These are phyloP conservation scores for Xenoacremonium recifei DNA, from an alignment of 2,329 filamentous ascomycete species.

Conservation along the genomic window DNA sequence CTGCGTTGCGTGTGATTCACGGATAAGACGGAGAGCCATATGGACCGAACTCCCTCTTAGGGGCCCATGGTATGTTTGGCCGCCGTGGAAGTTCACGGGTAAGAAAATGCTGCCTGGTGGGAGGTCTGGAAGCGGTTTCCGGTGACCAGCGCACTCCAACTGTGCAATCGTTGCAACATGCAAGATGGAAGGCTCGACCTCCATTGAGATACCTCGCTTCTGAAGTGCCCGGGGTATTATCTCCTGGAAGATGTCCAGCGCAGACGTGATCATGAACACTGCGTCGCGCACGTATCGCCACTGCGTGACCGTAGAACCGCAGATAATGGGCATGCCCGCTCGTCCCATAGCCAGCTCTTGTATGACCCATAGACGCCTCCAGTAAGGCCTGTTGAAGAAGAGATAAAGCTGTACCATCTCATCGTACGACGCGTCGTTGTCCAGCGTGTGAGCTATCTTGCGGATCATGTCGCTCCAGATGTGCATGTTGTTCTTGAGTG, in stretches of 20 bases:
- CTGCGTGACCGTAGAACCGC: neutral
- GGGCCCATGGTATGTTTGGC: neutral
- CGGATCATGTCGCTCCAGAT: neutral
- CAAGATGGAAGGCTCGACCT: neutral
- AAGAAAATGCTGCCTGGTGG: neutral
- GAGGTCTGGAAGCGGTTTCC: neutral
- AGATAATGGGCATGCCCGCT: neutral
- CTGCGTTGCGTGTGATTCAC: neutral
- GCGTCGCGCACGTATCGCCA: slow-evolving; percentile 1
- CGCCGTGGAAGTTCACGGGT: neutral
- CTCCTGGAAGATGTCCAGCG: neutral
- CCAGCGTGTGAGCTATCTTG: neutral
- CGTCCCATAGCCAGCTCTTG: slow-evolving; percentile 1
- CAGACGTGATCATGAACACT: neutral
- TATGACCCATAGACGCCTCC: slow-evolving; percentile 1
- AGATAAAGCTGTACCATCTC: neutral
- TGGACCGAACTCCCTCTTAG: neutral
- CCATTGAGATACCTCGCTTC: neutral
- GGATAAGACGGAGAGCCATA: neutral
- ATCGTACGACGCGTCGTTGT: neutral
- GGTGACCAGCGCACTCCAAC: neutral
- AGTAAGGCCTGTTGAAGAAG: slow-evolving; percentile 1
- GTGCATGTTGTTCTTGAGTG: neutral
- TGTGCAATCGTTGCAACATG: slow-evolving; percentile 2
- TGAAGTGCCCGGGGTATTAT: neutral